Conservation (phyloP, 1,284 basidiomycete genomes). For the Cutaneotrichosporon sp. region DNA sequence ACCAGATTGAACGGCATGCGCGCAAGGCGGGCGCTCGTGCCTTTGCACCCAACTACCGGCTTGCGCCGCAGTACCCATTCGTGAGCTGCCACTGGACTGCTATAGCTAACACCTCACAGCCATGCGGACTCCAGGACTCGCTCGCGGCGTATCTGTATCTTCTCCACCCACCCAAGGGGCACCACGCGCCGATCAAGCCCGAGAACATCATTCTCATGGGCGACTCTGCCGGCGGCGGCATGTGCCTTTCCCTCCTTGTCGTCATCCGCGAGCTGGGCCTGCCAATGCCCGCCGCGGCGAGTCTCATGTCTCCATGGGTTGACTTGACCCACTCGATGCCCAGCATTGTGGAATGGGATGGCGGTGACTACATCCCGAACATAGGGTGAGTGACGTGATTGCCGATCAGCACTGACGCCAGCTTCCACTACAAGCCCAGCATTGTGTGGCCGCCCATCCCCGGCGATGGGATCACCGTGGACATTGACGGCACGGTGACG, state of each 20-base stretch:
- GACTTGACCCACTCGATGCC: constrained; percentile 92
- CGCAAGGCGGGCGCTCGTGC: constrained; percentile 79
- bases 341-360: constrained; percentile 55
- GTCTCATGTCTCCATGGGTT: constrained; percentile 84
- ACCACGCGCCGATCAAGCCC: constrained; percentile 70
- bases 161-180: constrained; percentile 56
- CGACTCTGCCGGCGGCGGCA: constrained; percentile 87
- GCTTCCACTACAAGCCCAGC: constrained; percentile 47
- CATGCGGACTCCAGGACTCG: constrained; percentile 48
- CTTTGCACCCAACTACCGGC: constrained; percentile 74
- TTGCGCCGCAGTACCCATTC: constrained; percentile 93
- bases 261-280: constrained; percentile 78
- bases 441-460: constrained; percentile 46
- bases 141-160: constrained; percentile 58
- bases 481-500: constrained; percentile 30
- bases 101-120: constrained; percentile 48
- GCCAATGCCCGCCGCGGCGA: constrained; percentile 75
- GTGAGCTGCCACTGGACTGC: constrained; percentile 55
- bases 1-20: constrained; percentile 78
- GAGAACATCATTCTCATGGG: constrained; percentile 77
- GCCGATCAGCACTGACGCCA: constrained; percentile 14
- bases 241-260: constrained; percentile 76
- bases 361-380: constrained; percentile 42
- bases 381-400: constrained; percentile 27
- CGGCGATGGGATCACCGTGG: constrained; percentile 32